Evolutionary conservation across 805 yeast species (phyloP), one percentile per base, ranked within the genome.

Genomic region (Blastobotrys mokoenaii): DNA sequence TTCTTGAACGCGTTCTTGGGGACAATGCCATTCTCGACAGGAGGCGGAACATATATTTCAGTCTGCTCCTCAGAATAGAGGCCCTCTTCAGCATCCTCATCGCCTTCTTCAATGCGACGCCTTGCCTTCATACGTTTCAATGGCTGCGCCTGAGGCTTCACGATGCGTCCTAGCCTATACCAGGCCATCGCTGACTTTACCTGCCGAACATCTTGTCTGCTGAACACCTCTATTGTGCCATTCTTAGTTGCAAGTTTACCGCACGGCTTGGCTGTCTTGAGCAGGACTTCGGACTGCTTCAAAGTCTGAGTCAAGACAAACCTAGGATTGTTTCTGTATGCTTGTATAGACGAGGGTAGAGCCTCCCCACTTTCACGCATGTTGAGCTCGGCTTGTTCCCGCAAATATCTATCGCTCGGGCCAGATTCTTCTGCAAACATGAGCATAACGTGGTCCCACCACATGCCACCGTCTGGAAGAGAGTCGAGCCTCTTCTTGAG

Each of bases 271-370:
- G 40, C 80, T 54, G 71, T 76, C 0, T 89, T 86, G 44, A 72
- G 71, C 3, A 90, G 61, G 3, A 88, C 71, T 59, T 93, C 96
- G 58, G 81, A 83, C 43, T 75, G 73, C 41, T 74, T 73, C 30
- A 93, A 60, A 51, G 88, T 94, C 2, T 78, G 71, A 59, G 85
- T 95, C 11, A 93, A 61, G 0, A 83, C 93, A 62, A 82, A 93
- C 11, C 80, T 63, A 0, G 98, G 98, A 62, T 93, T 98, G 42
- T 80, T 80, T 43, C 79, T 80, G 60, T 89, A 85, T 53, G 88
- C 97, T 43, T 79, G 82, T 20, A 87, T 66, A 55, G 77, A 84
- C 45, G 80, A 79, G 0, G 98, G 98, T 73, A 90, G 80, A 0
- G 95, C 96, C 58, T 93, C 97, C 25, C 73, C 68, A 14, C 76